Base-by-base conservation (phyloP, 768 basidiomycete genomes). In the Lactarius sanguifluus region DNA sequence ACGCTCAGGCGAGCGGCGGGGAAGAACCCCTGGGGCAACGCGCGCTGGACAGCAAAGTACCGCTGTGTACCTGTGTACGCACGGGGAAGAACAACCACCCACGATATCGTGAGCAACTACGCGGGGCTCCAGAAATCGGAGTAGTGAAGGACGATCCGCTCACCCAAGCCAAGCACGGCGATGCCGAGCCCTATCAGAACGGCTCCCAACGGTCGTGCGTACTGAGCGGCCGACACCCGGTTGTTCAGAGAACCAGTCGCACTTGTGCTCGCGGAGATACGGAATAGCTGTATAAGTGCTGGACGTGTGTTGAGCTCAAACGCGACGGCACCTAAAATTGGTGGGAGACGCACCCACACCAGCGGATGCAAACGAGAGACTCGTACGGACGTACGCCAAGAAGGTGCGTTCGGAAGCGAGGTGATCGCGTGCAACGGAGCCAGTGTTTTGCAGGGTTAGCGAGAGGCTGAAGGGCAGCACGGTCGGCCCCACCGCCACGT, bases 361-460 rank as follows among this genome's bases (percentile, higher is more conserved):
- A 1, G 77, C 77, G n/a, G 79, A 80, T n/a, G 81, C 77, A 16
- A 84, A 77, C 7, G 82, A 75, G 12, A 83, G 71, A 63, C 82
- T 83, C 30, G 83, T 84, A 45, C 83, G 74, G 23, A 84, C 75
- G 72, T 84, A 85, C 15, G 83, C 82, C 3, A 84, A 75, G 67
- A 81, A 84, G 5, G 82, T 84, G 34, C 82, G 75, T 67, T 85
- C 84, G 10, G 77, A 77, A 2, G 83, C 81, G 5, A 85, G 77
- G 66, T 85, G 83, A 71, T 84, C 83, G 28, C 84, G 75, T 34
- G 83, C 83, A 59, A 83, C 81, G 62, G 76, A 79, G 13, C 82
- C 82, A 32, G 77, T 74, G 68, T 84, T 85, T 72, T 82, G 77
- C 10, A 85, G 74, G 23, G 70, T 71, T 55, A 80, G 73, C 38